A percentile compares a stretch with the other conserved stretches of the same genome.
These are phyloP conservation scores for Paramecium biaurelia DNA, from an alignment of 73 alveolate species.

Conservation along the genomic window DNA sequence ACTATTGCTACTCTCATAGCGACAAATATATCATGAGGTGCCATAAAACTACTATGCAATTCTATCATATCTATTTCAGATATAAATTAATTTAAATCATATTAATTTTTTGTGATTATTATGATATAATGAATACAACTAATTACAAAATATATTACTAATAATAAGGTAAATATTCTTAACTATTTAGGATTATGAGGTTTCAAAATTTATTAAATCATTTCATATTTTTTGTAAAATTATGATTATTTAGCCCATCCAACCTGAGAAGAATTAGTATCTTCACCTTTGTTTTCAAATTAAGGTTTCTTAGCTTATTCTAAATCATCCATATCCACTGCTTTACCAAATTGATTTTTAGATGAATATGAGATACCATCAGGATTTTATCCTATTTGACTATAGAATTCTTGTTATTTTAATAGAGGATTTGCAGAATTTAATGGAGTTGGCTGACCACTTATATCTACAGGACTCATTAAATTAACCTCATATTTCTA, in stretches of 20 bases:
- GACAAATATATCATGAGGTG: slow-evolving; percentile 9
- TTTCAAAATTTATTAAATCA: background rate
- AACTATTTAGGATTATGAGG: background rate
- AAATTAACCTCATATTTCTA: background rate
- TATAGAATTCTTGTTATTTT: background rate
- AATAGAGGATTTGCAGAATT: background rate
- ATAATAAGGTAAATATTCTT: background rate
- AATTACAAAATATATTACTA: background rate
- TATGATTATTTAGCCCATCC: background rate
- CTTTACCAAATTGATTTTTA: background rate
- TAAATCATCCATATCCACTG: background rate
- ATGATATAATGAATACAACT: background rate
- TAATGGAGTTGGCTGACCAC: background rate
- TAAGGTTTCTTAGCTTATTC: background rate
- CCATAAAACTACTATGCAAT: background rate
- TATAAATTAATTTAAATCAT: background rate
- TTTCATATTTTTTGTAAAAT: slow-evolving; percentile 27
- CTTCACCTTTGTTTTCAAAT: background rate
- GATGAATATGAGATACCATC: background rate
- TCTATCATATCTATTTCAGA: slow-evolving; percentile 13
- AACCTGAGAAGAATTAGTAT: background rate
- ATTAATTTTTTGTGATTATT: background rate
- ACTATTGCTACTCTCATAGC: background rate
- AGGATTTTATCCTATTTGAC: background rate
- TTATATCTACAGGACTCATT: background rate